Evolutionary conservation across 164 flowering plant genomes (phyloP).

Genomic region (Umbellularia californica): DNA sequence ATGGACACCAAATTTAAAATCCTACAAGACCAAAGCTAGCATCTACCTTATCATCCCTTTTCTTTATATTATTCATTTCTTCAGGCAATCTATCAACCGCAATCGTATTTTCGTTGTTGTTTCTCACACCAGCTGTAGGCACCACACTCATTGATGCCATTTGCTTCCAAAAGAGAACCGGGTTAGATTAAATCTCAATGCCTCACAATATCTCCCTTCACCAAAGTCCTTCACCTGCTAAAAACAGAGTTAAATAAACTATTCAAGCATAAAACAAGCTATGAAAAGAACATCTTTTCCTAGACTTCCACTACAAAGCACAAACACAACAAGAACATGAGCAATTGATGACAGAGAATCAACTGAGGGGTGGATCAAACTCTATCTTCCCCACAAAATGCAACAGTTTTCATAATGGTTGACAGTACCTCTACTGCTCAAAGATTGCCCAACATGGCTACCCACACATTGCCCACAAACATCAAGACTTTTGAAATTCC

Average conservation of each 20-base stretch:
- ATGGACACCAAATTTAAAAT: not conserved
- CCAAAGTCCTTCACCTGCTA: conserved; percentile 7
- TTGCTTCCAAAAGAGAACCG: not conserved
- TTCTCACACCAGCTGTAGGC: conserved; percentile 44
- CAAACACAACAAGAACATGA: too few species aligned
- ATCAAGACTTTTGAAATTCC: too few species aligned
- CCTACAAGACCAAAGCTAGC: not conserved
- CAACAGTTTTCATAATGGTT: too few species aligned
- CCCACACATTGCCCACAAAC: too few species aligned
- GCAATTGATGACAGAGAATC: too few species aligned
- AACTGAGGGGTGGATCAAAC: too few species aligned
- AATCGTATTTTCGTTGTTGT: conserved; percentile 33
- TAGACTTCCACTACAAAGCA: too few species aligned
- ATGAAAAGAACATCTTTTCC: too few species aligned
- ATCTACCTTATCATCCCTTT: conserved; percentile 65
- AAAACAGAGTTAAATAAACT: not conserved
- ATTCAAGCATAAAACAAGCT: not conserved
- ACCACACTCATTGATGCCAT: conserved; percentile 57
- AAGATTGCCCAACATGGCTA: too few species aligned
- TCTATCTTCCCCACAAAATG: too few species aligned
- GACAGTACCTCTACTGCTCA: too few species aligned
- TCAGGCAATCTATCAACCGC: conserved; percentile 63
- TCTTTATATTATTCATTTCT: conserved; percentile 68
- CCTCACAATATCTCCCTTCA: not conserved
- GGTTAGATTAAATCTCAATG: not conserved